phyloP scores from a whole-genome alignment of 1,139 yeast species.

The Lizanozyma gosingica region DNA sequence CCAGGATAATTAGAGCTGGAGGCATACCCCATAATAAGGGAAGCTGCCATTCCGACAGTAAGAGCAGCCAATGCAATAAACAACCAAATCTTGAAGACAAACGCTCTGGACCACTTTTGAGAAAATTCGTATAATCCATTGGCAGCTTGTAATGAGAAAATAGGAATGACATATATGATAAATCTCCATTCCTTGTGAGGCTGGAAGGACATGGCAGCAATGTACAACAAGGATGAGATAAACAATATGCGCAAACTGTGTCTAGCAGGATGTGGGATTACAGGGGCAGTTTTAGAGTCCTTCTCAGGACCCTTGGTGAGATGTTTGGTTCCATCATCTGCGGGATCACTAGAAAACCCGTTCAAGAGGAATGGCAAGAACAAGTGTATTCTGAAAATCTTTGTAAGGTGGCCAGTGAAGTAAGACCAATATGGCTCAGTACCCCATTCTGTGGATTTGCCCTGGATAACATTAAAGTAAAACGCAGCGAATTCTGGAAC shows the following conservation, averaged over 20 bases:
- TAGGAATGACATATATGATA: conserved; percentile 66
- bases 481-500: conserved; percentile 75
- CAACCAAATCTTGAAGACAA: conserved; percentile 20
- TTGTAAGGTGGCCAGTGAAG: conserved; percentile 36
- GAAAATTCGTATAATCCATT: conserved; percentile 45
- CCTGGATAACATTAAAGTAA: conserved; percentile 62
- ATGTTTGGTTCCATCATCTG: conserved; percentile 14
- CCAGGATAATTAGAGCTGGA: conserved; percentile 87
- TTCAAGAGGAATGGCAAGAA: conserved; percentile 49
- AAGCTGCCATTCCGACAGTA: conserved; percentile 26
- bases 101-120: conserved; percentile 20
- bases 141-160: conserved; percentile 58
- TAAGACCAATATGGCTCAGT: conserved; percentile 66
- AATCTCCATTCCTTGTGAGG: conserved; percentile 97
- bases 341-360: conserved; percentile 36
- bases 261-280: conserved; percentile 27
- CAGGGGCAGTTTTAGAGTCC: conserved; percentile 25
- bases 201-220: conserved; percentile 61
- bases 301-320: conserved; percentile 21
- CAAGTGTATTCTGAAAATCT: conserved; percentile 45
- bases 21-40: conserved; percentile 46
- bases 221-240: conserved; percentile 42
- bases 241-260: conserved; percentile 27
- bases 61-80: conserved; percentile 21
- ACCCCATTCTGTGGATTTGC: conserved; percentile 78